Percentiles rank a stretch among this genome's conserved stretches.
Evolutionary conservation across 768 basidiomycete genomes (phyloP).

Genomic region (Pholiota microspora): DNA sequence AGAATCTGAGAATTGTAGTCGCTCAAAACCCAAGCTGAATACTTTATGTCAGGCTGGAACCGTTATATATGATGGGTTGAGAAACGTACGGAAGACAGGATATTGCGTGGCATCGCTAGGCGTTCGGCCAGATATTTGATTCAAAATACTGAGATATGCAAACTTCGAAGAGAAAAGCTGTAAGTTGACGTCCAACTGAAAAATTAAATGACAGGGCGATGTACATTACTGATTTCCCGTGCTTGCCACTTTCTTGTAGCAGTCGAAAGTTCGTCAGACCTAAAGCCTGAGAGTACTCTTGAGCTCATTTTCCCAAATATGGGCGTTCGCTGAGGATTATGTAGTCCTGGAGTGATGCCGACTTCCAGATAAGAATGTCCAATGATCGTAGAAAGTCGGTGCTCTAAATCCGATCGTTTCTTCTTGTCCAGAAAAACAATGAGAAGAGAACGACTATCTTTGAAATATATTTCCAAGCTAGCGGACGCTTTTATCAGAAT

Average conservation of each 20-base stretch:
- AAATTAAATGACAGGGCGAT: constrained; percentile 18
- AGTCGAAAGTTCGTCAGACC: constrained; percentile 58
- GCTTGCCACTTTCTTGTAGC: constrained; percentile 87
- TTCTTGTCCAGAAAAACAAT: constrained; percentile 76
- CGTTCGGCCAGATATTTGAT: constrained; percentile 90
- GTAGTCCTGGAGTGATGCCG: constrained; percentile 43
- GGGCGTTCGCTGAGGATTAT: constrained; percentile 47
- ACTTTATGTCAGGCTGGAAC: not conserved
- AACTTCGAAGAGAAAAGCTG: constrained; percentile 49
- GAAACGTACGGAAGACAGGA: constrained; percentile 76
- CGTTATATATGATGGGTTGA: too few species aligned
- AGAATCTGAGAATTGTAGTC: constrained; percentile 77
- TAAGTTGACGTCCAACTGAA: not conserved
- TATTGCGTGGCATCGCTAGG: constrained; percentile 95
- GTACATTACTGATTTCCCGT: constrained; percentile 87
- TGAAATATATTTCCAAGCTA: constrained; percentile 91
- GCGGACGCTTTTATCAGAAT: not conserved
- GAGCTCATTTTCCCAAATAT: constrained; percentile 53
- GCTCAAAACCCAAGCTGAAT: constrained; percentile 79
- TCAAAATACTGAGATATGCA: constrained; percentile 84
- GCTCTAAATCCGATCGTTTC: constrained; percentile 58
- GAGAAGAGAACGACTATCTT: constrained; percentile 84
- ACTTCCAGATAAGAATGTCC: constrained; percentile 38
- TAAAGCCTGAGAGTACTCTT: constrained; percentile 47
- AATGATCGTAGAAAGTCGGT: constrained; percentile 49